These are phyloP conservation scores for Pelargonium fulgidum DNA, from an alignment of 441 rosid genomes.

Conservation along the genomic window DNA sequence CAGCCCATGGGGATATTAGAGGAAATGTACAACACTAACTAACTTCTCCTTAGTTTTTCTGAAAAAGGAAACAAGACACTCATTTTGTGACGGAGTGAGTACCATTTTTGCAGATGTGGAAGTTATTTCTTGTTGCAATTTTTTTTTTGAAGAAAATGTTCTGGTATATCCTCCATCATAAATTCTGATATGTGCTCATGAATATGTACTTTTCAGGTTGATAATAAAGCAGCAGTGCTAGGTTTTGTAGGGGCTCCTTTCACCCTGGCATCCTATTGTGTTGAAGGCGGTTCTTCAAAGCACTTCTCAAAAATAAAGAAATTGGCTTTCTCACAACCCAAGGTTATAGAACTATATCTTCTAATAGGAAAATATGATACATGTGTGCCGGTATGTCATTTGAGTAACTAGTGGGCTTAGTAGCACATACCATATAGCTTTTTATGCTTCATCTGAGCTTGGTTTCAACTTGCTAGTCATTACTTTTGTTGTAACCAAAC, in stretches of 20 bases:
- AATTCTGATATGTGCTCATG: background rate
- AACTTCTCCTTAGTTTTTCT: too few relatives aligned
- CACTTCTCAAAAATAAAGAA: constrained; percentile 73
- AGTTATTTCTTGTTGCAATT: too few relatives aligned
- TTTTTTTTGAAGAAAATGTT: too few relatives aligned
- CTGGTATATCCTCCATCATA: background rate
- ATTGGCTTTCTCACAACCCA: constrained; percentile 86
- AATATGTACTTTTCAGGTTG: constrained; percentile 43
- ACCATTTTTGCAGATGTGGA: too few relatives aligned
- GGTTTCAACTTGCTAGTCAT: background rate
- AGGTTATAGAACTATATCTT: constrained; percentile 34
- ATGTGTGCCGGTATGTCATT: background rate
- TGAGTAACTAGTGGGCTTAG: background rate
- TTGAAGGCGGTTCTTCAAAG: constrained; percentile 94
- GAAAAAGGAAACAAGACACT: too few relatives aligned
- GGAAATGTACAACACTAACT: too few relatives aligned
- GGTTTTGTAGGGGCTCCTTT: constrained; percentile 99
- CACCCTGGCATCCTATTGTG: constrained; percentile 83
- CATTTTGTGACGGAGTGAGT: too few relatives aligned
- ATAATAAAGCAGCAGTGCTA: constrained; percentile 68
- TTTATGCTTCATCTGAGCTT: background rate
- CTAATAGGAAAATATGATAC: background rate
- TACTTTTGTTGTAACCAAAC: background rate
- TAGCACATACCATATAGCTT: background rate
- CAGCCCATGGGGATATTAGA: too few relatives aligned